Percentiles rank a stretch among this genome's conserved stretches.
Conservation (phyloP, 2,329 filamentous ascomycete genomes). For the Fonsecaea monophora region DNA sequence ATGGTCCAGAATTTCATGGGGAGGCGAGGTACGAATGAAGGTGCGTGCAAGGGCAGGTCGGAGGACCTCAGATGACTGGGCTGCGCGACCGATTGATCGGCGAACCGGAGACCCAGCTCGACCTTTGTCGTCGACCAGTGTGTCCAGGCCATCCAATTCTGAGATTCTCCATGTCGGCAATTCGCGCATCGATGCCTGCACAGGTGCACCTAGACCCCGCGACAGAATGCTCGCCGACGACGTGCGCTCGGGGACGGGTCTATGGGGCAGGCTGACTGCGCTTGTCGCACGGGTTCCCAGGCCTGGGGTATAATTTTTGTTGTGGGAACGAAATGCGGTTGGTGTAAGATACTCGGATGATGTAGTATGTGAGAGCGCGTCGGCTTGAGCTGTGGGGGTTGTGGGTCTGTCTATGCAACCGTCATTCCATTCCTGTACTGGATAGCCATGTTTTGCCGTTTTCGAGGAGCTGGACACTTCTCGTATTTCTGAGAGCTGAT, state of each 20-base stretch:
- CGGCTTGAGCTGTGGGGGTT: slow-evolving; percentile 17
- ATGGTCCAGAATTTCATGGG: slow-evolving; percentile 58
- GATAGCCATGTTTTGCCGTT: slow-evolving; percentile 6
- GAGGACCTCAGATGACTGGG: slow-evolving; percentile 51
- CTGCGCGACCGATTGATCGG: slow-evolving; percentile 50
- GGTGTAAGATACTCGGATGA: slow-evolving; percentile 35
- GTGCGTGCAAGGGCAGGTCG: slow-evolving; percentile 57
- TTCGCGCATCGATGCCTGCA: slow-evolving; percentile 35
- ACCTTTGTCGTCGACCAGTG: slow-evolving; percentile 53
- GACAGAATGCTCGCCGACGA: slow-evolving; percentile 39
- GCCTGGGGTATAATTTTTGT: slow-evolving; percentile 13
- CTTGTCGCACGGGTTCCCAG: slow-evolving; percentile 36
- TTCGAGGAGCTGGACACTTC: slow-evolving; percentile 37
- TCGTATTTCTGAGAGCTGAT: slow-evolving; percentile 38
- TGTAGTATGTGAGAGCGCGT: slow-evolving; percentile 31
- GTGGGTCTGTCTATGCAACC: slow-evolving; percentile 28
- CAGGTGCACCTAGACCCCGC: slow-evolving; percentile 26
- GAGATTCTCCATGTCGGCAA: slow-evolving; percentile 39
- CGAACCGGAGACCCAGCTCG: slow-evolving; percentile 58
- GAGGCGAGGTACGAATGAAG: slow-evolving; percentile 55
- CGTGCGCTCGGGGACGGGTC: slow-evolving; percentile 36
- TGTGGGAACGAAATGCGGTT: slow-evolving; percentile 19
- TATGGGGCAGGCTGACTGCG: slow-evolving; percentile 35
- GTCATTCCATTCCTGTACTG: slow-evolving; percentile 23
- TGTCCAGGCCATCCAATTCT: slow-evolving; percentile 27